Percentiles rank a stretch among this genome's conserved stretches.
Evolutionary conservation across 495 filamentous ascomycete species (phyloP).

Genomic region (Annulohypoxylon moriforme): DNA sequence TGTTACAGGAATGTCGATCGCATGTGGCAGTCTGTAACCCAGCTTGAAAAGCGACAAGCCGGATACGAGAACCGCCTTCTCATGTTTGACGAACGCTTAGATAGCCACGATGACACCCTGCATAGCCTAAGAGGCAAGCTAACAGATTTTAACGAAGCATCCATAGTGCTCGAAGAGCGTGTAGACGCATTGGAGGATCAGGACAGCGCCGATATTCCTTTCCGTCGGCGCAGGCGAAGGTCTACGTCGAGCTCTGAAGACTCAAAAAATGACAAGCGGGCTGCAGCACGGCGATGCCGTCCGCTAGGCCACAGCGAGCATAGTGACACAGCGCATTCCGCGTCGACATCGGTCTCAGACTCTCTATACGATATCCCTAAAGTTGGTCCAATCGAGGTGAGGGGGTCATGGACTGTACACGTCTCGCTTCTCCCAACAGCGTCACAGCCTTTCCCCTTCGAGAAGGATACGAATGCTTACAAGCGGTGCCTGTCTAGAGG

Average conservation of each 20-base stretch:
- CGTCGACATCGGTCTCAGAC: constrained; percentile 20
- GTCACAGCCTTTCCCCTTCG: constrained; percentile 66
- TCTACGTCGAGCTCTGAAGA: constrained; percentile 48
- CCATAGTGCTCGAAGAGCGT: constrained; percentile 62
- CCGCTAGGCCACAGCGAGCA: constrained; percentile 2
- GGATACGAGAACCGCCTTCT: constrained; percentile 60
- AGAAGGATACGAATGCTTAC: constrained; percentile 68
- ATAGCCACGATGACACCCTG: constrained; percentile 54
- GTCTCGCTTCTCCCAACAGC: constrained; percentile 64
- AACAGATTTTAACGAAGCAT: constrained; percentile 62
- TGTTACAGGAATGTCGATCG: constrained; percentile 63
- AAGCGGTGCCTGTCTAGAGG: constrained; percentile 67
- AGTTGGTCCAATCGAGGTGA: constrained; percentile 25
- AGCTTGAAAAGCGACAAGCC: constrained; percentile 55
- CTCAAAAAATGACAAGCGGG: constrained; percentile 37
- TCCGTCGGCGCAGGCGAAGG: constrained; percentile 42
- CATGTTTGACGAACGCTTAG: constrained; percentile 56
- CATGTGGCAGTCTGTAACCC: constrained; percentile 61
- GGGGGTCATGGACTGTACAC: constrained; percentile 65
- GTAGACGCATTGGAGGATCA: constrained; percentile 60
- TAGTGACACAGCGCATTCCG: constrained; percentile 22
- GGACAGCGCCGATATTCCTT: constrained; percentile 30
- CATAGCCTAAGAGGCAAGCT: constrained; percentile 57
- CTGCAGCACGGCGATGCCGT: constrained; percentile 25
- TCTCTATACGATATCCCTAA: constrained; percentile 17